Conservation (phyloP, 129 eudicot genomes). For the Flaveria brownii region DNA sequence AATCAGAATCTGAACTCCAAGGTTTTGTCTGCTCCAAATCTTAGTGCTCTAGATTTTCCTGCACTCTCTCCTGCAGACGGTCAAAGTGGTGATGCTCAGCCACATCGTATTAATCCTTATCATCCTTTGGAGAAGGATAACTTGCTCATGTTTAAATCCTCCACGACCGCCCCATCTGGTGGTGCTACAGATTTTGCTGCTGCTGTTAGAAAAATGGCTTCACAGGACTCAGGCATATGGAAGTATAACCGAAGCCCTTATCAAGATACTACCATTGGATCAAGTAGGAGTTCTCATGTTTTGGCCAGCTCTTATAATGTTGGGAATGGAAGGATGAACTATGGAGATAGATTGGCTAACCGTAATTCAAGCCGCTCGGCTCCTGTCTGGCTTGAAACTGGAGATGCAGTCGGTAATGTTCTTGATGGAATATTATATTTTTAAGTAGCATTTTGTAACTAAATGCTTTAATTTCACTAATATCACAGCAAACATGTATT, state of each 20-base stretch:
- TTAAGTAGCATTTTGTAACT: constrained; percentile 13
- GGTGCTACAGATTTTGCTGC: constrained; percentile 89
- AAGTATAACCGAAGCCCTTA: constrained; percentile 68
- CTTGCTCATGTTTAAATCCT: constrained; percentile 50
- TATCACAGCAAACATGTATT: constrained; percentile 78
- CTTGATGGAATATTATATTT: constrained; percentile 19
- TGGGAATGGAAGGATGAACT: constrained; percentile 54
- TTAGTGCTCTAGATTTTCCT: constrained; percentile 59
- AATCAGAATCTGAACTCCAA: constrained; percentile 59
- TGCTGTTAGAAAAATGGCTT: constrained; percentile 80
- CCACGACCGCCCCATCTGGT: constrained; percentile 55
- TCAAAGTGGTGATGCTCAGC: constrained; percentile 46
- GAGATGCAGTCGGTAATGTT: constrained; percentile 86
- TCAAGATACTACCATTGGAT: constrained; percentile 62
- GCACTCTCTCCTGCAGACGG: constrained; percentile 58
- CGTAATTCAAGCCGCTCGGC: constrained; percentile 59
- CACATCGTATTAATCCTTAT: constrained; percentile 50
- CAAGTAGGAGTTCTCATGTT: constrained; percentile 75
- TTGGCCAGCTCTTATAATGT: constrained; percentile 40
- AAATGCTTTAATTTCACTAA: constrained; percentile 49
- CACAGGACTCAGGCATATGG: constrained; percentile 76
- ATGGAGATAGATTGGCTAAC: constrained; percentile 57
- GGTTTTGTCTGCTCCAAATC: constrained; percentile 75
- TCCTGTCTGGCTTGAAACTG: constrained; percentile 91
- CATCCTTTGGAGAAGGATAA: constrained; percentile 53